A percentile compares a stretch with the other conserved stretches of the same genome.
These are phyloP conservation scores for Pythium aphanidermatum DNA, from an alignment of 352 stramenopile genomes.

Conservation along the genomic window DNA sequence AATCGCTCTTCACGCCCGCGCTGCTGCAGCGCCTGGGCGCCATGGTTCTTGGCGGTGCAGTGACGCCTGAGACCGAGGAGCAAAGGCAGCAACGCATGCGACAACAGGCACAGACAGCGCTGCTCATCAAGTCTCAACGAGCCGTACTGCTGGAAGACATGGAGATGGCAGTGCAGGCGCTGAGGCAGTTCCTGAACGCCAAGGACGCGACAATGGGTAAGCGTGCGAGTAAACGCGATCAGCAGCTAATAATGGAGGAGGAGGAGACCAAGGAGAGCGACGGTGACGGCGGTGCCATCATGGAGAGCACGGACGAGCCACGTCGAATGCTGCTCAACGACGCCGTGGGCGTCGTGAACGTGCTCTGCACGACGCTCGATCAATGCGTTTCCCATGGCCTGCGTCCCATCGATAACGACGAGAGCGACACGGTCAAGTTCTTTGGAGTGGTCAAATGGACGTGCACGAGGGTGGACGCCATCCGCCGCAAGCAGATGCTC, in stretches of 20 bases:
- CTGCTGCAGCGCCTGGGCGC: slow-evolving; percentile 36
- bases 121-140: slow-evolving; percentile 73
- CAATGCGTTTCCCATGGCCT: slow-evolving; percentile 64
- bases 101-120: slow-evolving; percentile 44
- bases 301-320: slow-evolving; percentile 70
- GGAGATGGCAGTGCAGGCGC: slow-evolving; percentile 49
- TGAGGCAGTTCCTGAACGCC: slow-evolving; percentile 44
- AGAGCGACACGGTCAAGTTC: slow-evolving; percentile 72
- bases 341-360: slow-evolving; percentile 57
- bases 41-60: slow-evolving; percentile 22
- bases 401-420: slow-evolving; percentile 45
- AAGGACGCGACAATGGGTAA: slow-evolving; percentile 20
- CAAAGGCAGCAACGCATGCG: slow-evolving; percentile 38
- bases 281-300: slow-evolving; percentile 23
- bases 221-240: background rate
- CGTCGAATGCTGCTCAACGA: slow-evolving; percentile 68
- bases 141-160: slow-evolving; percentile 77
- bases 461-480: slow-evolving; percentile 68
- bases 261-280: slow-evolving; percentile 12
- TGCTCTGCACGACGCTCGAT: slow-evolving; percentile 67
- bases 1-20: slow-evolving; percentile 35
- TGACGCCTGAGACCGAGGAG: slow-evolving; percentile 50
- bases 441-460: slow-evolving; percentile 85
- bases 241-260: slow-evolving; percentile 14
- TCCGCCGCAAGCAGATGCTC: slow-evolving; percentile 61